Evolutionary conservation across 2,329 filamentous ascomycete genomes (phyloP), one percentile per base, ranked within the genome.

Genomic region (Alternaria arbusti): DNA sequence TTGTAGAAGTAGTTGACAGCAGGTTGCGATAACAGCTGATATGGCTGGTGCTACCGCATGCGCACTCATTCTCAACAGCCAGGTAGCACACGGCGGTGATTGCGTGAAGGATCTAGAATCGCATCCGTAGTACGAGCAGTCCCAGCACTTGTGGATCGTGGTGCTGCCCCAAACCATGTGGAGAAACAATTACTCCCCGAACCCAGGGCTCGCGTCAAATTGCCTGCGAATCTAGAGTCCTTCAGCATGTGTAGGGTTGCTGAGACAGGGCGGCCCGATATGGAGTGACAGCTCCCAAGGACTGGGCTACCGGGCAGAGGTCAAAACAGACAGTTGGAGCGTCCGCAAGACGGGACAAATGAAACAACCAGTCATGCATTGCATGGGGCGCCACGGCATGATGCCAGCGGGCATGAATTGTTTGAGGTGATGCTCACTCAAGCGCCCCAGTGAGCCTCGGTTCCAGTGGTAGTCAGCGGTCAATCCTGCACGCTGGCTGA

Each of bases 101-200:
- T 32, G 49, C 50, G 49, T 60, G 64, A 54, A 67, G 25, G 63
- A 45, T 62, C 68, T 70, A 44, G 67, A 68, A 47, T 63, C 20
- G 55, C 32, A 30, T 44, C 28, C 54, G 66, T 26, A 60, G 63
- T n/a, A 40, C 36, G 36, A 40, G 8, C 36, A 40, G 36, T 40
- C 36, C 36, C 36, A 40, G 36, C 36, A 17, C 36, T 17, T 17
- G 36, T 17, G 36, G 36, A 40, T 40, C 36, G 36, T 40, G n/a
- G 11, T 22, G 20, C 44, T 46, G 44, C 20, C 17, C 43, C 17
- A 23, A 46, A 46, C 20, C 20, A 23, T 30, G 28, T 49, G 20
- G 49, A 51, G 17, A 51, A 51, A 32, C 49, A 23, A 51, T 20
- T 32, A 23, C 22, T 12, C 5, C 26, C 45, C 44, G 25, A 45